Percentiles rank a stretch among this genome's conserved stretches.
Conservation (phyloP, 2,329 filamentous ascomycete genomes). For the Dactylellina parvicollis region DNA sequence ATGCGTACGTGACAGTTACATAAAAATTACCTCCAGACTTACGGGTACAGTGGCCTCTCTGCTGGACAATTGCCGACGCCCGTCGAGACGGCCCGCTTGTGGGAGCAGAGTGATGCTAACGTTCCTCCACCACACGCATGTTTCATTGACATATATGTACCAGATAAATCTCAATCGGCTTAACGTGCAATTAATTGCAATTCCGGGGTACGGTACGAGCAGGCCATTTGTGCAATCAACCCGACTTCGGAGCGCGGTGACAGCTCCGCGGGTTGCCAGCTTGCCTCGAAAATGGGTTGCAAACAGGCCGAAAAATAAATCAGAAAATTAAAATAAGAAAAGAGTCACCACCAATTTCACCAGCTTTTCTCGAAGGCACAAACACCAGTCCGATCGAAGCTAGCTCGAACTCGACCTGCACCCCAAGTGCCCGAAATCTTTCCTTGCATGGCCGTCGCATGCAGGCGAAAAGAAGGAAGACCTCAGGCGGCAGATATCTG, state of each 20-base stretch:
- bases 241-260: slow-evolving; percentile 42
- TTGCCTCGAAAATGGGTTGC: no score
- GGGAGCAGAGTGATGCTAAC: slow-evolving; percentile 3
- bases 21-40: slow-evolving; percentile 20
- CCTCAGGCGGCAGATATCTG: neutral
- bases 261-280: slow-evolving; percentile 17
- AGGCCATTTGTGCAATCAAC: neutral
- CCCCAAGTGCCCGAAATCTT: slow-evolving; percentile 40
- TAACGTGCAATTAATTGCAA: neutral
- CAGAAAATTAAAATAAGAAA: neutral
- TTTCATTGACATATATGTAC: neutral
- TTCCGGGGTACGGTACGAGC: neutral
- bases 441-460: slow-evolving; percentile 35
- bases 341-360: neutral
- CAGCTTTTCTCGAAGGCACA: neutral
- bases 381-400: neutral
- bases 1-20: slow-evolving; percentile 22
- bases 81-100: neutral
- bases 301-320: neutral
- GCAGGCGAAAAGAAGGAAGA: slow-evolving; percentile 18
- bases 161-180: neutral
- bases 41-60: neutral
- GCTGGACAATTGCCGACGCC: slow-evolving; percentile 2
- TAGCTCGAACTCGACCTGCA: slow-evolving; percentile 4
- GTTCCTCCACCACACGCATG: neutral